phyloP scores from a whole-genome alignment of 2,329 filamentous ascomycete species.

The Chrysoporthe puriensis region DNA sequence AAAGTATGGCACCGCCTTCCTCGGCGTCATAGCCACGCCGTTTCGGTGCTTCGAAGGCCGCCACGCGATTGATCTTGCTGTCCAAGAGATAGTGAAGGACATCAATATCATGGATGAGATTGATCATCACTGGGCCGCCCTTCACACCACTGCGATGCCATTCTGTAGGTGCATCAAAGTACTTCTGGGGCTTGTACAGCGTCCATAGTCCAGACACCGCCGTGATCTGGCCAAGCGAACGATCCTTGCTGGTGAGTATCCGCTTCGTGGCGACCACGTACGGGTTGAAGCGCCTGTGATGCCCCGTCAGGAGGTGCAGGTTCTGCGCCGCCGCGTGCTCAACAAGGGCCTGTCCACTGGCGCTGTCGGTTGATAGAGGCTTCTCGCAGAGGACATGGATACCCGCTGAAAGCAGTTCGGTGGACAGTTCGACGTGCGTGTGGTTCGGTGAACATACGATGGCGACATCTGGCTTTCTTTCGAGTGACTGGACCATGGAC shows the following conservation, averaged over 20 bases:
- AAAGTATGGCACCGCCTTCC: conserved; percentile 58
- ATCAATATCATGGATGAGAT: conserved; percentile 65
- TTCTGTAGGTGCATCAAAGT: conserved; percentile 51
- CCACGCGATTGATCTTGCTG: conserved; percentile 50
- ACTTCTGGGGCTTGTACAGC: conserved; percentile 52
- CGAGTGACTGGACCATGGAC: conserved; percentile 44
- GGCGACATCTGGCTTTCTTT: conserved; percentile 52
- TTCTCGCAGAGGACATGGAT: conserved; percentile 63
- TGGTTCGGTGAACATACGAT: conserved; percentile 64
- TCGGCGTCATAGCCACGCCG: conserved; percentile 54
- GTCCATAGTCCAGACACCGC: conserved; percentile 61
- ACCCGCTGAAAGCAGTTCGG: conserved; percentile 49
- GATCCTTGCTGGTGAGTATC: conserved; percentile 39
- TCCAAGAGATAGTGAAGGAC: conserved; percentile 60
- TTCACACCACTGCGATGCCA: conserved; percentile 48
- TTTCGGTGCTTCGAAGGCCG: conserved; percentile 50
- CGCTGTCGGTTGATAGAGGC: conserved; percentile 51
- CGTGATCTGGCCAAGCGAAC: conserved; percentile 49
- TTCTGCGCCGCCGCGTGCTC: conserved; percentile 33
- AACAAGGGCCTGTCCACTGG: conserved; percentile 40
- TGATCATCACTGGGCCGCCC: conserved; percentile 58
- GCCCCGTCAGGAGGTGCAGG: conserved; percentile 57
- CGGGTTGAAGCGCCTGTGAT: conserved; percentile 63
- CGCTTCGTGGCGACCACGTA: conserved; percentile 55
- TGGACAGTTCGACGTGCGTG: conserved; percentile 56